Evolutionary conservation across 2,329 filamentous ascomycete genomes (phyloP), one percentile per base, ranked within the genome.

Genomic region (Paracoccidioides brasiliensis): DNA sequence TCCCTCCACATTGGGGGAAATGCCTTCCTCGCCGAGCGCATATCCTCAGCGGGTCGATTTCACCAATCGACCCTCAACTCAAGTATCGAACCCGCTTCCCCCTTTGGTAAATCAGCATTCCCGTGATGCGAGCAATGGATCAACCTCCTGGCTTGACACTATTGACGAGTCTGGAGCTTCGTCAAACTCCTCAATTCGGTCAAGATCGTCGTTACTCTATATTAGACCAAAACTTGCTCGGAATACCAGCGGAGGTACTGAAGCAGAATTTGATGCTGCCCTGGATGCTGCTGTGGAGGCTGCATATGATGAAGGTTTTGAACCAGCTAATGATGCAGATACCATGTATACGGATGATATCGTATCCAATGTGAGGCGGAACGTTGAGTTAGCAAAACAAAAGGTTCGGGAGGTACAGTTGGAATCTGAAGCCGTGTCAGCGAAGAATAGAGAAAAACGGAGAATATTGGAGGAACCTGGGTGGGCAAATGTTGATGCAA

Each of bases 281-380:
- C 77, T 97, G 45, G 91, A 97, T 72, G 91, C 90, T 30, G 93
- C 93, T 12, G 90, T 97, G 7, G 93, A 97, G 70, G 91, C 91
- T 52, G 93, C 91, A 4, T 98, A 97, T 68, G 86, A 95, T 67
- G 90, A 96, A 59, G 88, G 88, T 0, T 87, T 89, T 60, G 90
- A 95, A 66, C 86, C 86, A 3, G 82, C 44, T 3, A 51, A 35
- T 35, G 33, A 43, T 10, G 35, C 40, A 14, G 54, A 58, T 35
- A 49, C 41, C 10, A 49, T 57, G 15, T 52, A 54, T 4, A 38
- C 49, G 33, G 64, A 70, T 57, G 65, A 70, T 56, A 59, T 72
- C 35, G 65, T 72, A 53, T 64, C 66, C 0, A 80, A 80, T 59
- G 80, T 81, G 3, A 73, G 83, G 62, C 77, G 80, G 43, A 85